Evolutionary conservation across 768 basidiomycete genomes (phyloP), one percentile per base, ranked within the genome.

Genomic region (Naganishia kalamii): DNA sequence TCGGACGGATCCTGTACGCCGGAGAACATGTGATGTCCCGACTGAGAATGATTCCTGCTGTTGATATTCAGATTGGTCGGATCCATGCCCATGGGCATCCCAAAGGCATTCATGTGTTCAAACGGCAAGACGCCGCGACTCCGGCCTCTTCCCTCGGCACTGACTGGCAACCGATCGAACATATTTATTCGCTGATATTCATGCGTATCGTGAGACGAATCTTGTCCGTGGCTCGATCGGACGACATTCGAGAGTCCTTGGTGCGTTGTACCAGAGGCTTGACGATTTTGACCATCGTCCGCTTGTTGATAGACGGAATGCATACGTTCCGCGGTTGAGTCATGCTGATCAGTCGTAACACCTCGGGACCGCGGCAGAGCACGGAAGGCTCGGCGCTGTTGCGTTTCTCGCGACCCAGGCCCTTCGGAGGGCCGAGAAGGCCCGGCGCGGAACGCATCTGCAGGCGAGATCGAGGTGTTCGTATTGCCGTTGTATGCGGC

Each of bases 81-180:
- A 40, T 57, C 54, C 54, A 57, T 57, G 10, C 54, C 62, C 21
- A 23, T 3, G 13, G 50, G 50, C 35, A 63, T 63, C 17, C 62
- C 62, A 44, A 41, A 63, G 8, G 62, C 62, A n/a, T 63, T 51
- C 50, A 63, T 44, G 25, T 63, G 62, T 23, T 63, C 62, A 30
- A 52, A 63, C 1, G 62, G 50, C 33, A 63, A 37, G 12, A 63
- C 25, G 41, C 49, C 19, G 17, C 19, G 25, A 21, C 25, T 27
- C 13, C 54, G n/a, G 23, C 37, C 54, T 3, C 35, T n/a, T 23
- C 35, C 21, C 19, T 23, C 12, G 23, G 35, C 35, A 23, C 19
- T 35, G 4, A 35, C n/a, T 37, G 29, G 4, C 11, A 23, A 30
- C 6, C 21, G n/a, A 32, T 61, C 21, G 15, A 47, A 13, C 4